Evolutionary conservation across 176 grass and related monocot species (phyloP).

Genomic region (Raddia guianensis): DNA sequence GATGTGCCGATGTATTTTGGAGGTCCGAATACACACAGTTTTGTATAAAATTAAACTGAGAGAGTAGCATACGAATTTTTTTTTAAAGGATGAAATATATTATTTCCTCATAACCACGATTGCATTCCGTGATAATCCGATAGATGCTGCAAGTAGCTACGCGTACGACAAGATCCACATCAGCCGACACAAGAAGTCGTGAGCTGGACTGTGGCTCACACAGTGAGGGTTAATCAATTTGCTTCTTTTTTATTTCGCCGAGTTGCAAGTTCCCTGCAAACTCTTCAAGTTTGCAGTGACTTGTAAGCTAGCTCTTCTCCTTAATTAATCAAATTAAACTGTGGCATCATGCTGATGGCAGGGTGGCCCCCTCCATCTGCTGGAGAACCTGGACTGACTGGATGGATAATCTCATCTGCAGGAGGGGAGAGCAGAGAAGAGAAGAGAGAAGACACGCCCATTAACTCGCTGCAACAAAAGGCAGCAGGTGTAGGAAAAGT

Average conservation of each 20-base stretch:
- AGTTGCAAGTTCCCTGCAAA: background rate
- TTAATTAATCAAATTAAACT: background rate
- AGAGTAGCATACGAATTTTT: too few relatives aligned
- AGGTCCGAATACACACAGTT: too few relatives aligned
- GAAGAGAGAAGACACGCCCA: constrained; percentile 2
- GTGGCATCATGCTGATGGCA: constrained; percentile 19
- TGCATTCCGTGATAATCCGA: background rate
- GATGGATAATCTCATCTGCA: background rate
- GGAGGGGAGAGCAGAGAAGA: too few relatives aligned
- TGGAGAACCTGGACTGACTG: background rate
- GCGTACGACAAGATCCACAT: background rate
- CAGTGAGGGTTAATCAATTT: background rate
- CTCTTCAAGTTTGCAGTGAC: background rate
- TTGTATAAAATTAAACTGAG: too few relatives aligned
- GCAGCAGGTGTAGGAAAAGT: constrained; percentile 31
- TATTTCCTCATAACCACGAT: background rate
- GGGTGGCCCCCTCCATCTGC: background rate
- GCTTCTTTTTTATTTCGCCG: background rate
- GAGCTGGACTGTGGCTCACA: background rate
- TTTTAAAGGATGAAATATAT: background rate
- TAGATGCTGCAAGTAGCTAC: background rate
- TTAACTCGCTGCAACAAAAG: background rate
- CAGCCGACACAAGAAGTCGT: background rate
- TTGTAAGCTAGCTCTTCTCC: constrained; percentile 19
- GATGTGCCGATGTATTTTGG: too few relatives aligned